Evolutionary conservation across 164 flowering plant genomes (phyloP).

Genomic region (Paratinospora sagittata): DNA sequence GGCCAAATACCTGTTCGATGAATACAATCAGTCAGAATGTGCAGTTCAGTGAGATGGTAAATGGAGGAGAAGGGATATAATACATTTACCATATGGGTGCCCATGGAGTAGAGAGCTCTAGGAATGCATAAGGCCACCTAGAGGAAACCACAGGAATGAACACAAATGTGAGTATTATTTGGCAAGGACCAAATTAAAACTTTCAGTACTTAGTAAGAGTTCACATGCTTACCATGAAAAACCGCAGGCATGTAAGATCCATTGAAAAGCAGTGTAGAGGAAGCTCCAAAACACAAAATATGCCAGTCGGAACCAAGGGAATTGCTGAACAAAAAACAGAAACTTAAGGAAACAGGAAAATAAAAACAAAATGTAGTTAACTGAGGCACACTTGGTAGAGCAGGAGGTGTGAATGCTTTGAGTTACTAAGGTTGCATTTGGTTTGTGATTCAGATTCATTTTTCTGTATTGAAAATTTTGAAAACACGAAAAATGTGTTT

Average conservation of each 20-base stretch:
- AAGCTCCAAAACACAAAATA: constrained; percentile 67
- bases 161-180: not conserved
- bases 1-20: constrained; percentile 44
- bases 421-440: too few species aligned
- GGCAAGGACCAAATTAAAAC: not conserved
- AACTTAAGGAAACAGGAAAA: not conserved
- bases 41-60: not conserved
- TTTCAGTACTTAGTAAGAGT: not conserved
- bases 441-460: too few species aligned
- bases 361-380: not conserved
- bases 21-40: not conserved
- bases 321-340: constrained; percentile 29
- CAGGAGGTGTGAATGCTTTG: not conserved
- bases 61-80: not conserved
- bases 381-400: not conserved
- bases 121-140: constrained; percentile 97
- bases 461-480: too few species aligned
- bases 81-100: constrained; percentile 66
- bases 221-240: constrained; percentile 39
- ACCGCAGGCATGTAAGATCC: constrained; percentile 66
- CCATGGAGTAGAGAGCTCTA: constrained; percentile 60
- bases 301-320: constrained; percentile 58
- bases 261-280: constrained; percentile 49
- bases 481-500: too few species aligned
- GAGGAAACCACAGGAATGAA: constrained; percentile 4